Evolutionary conservation across 129 eudicot species (phyloP), one percentile per base, ranked within the genome.

Genomic region (Silybum marianum): DNA sequence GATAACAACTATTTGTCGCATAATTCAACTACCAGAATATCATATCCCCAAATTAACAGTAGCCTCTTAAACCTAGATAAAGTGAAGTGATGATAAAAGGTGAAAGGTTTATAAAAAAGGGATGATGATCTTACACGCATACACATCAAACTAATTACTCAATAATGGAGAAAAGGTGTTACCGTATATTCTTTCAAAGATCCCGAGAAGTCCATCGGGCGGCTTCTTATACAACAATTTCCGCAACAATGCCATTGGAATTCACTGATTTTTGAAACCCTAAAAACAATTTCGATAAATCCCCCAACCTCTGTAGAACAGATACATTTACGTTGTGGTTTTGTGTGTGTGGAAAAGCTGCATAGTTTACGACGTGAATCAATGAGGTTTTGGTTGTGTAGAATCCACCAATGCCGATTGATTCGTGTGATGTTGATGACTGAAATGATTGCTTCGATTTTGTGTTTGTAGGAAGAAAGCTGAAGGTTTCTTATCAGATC

Each of bases 161-260:
- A 13, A 63, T 63, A 22, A 63, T 63, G 69, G 30, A 18, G 38
- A n/a, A 6, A 22, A 77, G 23, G 71, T 63, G 30, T 72, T 74
- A 91, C 99, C 99, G 79, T 95, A 95, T 84, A 95, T 91, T 82
- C 98, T 76, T 88, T 92, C 99, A 69, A 82, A 93, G 83, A 95
- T 90, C 89, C 88, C 96, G 23, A 95, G 90, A 39, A 95, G 95
- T 75, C 94, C 91, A 86, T 95, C 97, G 4, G 99, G 98, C 14
- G 95, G 95, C 95, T 93, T 95, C 82, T 91, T 81, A 69, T 79
- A 90, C 76, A 93, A 88, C 77, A 93, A 74, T 86, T 85, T 89
- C 46, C 95, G 92, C 67, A 95, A 84, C 89, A 93, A 87, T 24
- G 97, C 96, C 98, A 92, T 95, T 30, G 19, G 18, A 75, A 63